phyloP scores from a whole-genome alignment of 257 asterid genomes.

The Lycium barbarum region DNA sequence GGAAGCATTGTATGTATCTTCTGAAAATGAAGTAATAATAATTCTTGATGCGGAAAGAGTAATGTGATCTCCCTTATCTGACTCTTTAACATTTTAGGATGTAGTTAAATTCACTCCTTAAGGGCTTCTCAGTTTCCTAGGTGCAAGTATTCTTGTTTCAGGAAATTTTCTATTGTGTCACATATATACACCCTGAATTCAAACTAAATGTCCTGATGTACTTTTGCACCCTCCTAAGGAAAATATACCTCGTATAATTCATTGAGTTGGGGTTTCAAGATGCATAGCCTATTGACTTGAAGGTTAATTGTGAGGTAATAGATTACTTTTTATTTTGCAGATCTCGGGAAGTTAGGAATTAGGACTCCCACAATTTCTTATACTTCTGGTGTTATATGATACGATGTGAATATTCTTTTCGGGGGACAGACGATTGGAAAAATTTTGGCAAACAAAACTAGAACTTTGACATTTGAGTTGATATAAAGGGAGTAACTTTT shows the following conservation, averaged over 20 bases:
- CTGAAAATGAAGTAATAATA: neutral
- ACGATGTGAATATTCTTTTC: neutral
- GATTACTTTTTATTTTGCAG: neutral
- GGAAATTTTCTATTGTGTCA: neutral
- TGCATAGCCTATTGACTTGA: neutral
- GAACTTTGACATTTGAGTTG: neutral
- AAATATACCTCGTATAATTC: neutral
- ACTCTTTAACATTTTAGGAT: conserved; percentile 10
- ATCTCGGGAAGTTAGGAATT: neutral
- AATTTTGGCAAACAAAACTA: conserved; percentile 6
- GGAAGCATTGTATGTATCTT: conserved; percentile 5
- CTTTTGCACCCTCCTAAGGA: conserved; percentile 12
- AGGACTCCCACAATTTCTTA: neutral
- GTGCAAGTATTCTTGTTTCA: neutral
- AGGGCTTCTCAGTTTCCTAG: neutral
- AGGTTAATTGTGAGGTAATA: conserved; percentile 9
- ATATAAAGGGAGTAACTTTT: neutral
- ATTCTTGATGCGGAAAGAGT: neutral
- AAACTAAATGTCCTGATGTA: neutral
- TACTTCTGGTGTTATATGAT: neutral
- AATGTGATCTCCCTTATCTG: neutral
- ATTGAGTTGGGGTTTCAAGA: conserved; percentile 19
- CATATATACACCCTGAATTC: neutral
- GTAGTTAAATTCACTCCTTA: neutral
- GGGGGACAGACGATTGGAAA: neutral